Base-by-base conservation (phyloP, 768 basidiomycete species). In the Nidula microcarpa region DNA sequence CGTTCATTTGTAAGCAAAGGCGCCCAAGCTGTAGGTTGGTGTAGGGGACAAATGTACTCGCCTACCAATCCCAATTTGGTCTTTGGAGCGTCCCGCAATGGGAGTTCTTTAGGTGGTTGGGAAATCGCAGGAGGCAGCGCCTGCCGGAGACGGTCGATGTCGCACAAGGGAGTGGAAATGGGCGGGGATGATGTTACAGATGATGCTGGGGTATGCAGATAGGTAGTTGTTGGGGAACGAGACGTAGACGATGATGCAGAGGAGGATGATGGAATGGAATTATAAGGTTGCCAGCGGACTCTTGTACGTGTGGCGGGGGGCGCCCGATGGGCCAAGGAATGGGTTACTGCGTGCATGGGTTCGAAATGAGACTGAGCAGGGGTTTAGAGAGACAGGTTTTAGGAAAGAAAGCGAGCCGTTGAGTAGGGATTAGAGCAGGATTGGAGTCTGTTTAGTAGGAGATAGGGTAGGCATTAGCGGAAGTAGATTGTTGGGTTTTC, bases 261-360 rank as follows among this genome's bases (percentile, higher is more conserved):
- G 23, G 75, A 69, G 43, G 78, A 62, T 44, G 69, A 69, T 51
- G 70, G 64, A 51, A 76, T 67, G 50, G 82, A 65, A 58, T 74
- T 70, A 68, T 91, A 92, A 59, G 89, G 89, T 72, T 91, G 90
- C 89, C 89, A 91, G 61, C 90, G 85, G 60, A 84, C 74, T 66
- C 86, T 74, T 48, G 85, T 72, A 60, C 88, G 83, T 54, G 87
- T 74, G 1, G 82, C 79, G 56, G 84, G 81, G 43, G 85, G 82
- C 37, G 85, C 87, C 75, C 88, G 74, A 65, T 88, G 87, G 74
- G 88, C 80, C 52, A 89, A 70, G 8, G 83, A 68, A 51, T 80
- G 75, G 2, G 69, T 59, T n/a, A 74, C 52, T 11, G 72, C 66
- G 65, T 77, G 72, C 76, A 78, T 77, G 57, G 52, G 52, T 52